These are phyloP conservation scores for Saturnispora besseyi DNA, from an alignment of 805 yeast species.

Conservation along the genomic window DNA sequence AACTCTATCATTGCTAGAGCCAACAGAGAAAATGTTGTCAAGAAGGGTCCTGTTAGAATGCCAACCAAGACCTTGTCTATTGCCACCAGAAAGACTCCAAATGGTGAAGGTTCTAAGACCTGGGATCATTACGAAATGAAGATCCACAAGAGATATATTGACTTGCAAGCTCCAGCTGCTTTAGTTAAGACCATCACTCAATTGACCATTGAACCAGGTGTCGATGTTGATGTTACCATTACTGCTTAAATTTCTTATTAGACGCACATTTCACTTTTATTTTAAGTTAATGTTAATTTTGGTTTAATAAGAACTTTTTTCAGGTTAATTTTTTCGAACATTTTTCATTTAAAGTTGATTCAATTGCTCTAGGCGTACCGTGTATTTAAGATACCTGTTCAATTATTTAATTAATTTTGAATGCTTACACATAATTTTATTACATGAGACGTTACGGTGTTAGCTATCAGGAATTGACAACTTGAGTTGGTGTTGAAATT, in stretches of 20 bases:
- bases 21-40: constrained; percentile 67
- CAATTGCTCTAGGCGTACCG: constrained; percentile 52
- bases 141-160: constrained; percentile 99
- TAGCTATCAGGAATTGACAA: constrained; percentile 44
- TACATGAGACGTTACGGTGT: constrained; percentile 48
- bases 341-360: background rate
- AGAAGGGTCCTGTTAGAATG: constrained; percentile 99
- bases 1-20: constrained; percentile 86
- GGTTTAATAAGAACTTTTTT: background rate
- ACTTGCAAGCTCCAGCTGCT: constrained; percentile 93
- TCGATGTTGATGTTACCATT: constrained; percentile 90
- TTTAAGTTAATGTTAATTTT: background rate
- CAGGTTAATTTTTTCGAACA: background rate
- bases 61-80: constrained; percentile 98
- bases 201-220: constrained; percentile 99
- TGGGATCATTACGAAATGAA: constrained; percentile 99
- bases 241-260: constrained; percentile 50
- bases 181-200: constrained; percentile 93
- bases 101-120: constrained; percentile 99
- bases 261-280: background rate
- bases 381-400: constrained; percentile 31
- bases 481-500: background rate
- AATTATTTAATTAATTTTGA: constrained; percentile 9
- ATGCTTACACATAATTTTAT: constrained; percentile 13
- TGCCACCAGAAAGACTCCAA: constrained; percentile 99